Base-by-base conservation (phyloP, 768 basidiomycete species). In the Sporobolomyces roseus region DNA sequence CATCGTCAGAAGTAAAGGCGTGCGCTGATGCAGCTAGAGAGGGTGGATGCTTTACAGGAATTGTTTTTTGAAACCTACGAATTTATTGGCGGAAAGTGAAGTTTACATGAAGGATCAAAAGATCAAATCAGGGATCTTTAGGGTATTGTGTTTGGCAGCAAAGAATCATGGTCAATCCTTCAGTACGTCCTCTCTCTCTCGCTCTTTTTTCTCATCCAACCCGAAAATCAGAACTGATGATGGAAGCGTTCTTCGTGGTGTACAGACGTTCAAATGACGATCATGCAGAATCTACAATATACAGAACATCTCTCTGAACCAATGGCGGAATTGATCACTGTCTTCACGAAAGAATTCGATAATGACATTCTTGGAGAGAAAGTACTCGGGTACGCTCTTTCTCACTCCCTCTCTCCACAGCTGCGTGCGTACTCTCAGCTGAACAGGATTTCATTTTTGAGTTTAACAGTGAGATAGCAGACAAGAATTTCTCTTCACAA, bases 291-390 rank as follows among this genome's bases (percentile, higher is more conserved):
- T 53, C 81, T 99, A 19, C 92, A 93, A 68, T 94, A 93, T 78
- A 91, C 87, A 73, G 96, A 99, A 74, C 94, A 98, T 76, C 84
- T 96, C 27, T 86, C 90, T 0, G 94, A 98, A 75, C 87, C 89
- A 2, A 89, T 97, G 86, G 94, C 96, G 0, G 94, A 97, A 73
- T 86, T 89, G 53, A 82, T 98, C 30, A 83, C 86, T 36, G 81
- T 87, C 55, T 84, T 96, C 21, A 84, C 88, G 12, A 87, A 87
- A 64, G 88, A 94, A 62, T 97, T 88, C 75, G 93, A 96, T 78
- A 86, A 91, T 67, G 81, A 86, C 2, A 91, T 93, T 76, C 83
- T 97, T 8, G 89, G 89, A 0, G 94, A 97, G 74, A 93, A 97
- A 74, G 83, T 98, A 52, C 81, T 99, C 21, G 85, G 82, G 79